Evolutionary conservation across 1,284 basidiomycete species (phyloP).

Genomic region (Tetrapyrgos nigripes): DNA sequence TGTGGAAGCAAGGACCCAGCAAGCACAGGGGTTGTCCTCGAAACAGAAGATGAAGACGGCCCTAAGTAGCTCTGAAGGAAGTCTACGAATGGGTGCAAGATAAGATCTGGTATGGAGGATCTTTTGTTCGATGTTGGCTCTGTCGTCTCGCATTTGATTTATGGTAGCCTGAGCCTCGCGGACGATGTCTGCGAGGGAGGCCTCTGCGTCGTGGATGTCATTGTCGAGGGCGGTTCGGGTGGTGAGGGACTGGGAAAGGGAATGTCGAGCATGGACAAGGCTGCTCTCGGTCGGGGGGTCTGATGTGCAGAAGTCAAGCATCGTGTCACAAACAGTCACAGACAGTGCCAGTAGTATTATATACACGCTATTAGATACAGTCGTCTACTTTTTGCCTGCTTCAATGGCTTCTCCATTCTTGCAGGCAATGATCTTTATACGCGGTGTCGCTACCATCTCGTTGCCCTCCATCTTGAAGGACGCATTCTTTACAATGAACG

Average conservation of each 20-base stretch:
- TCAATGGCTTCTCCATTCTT: slow-evolving; percentile 90
- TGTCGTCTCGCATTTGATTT: slow-evolving; percentile 56
- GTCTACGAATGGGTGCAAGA: slow-evolving; percentile 63
- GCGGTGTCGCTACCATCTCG: slow-evolving; percentile 75
- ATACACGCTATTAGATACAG: not conserved
- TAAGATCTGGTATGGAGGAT: slow-evolving; percentile 41
- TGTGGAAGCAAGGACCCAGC: slow-evolving; percentile 73
- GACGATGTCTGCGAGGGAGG: slow-evolving; percentile 61
- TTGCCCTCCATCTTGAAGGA: slow-evolving; percentile 95
- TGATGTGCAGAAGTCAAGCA: slow-evolving; percentile 30
- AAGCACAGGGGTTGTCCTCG: slow-evolving; percentile 68
- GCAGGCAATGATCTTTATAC: slow-evolving; percentile 96
- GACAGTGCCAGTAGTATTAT: not conserved
- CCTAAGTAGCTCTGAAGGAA: slow-evolving; percentile 70
- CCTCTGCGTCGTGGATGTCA: slow-evolving; percentile 54
- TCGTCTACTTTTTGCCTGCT: slow-evolving; percentile 23
- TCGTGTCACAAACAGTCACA: not conserved
- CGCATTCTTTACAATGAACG: slow-evolving; percentile 92
- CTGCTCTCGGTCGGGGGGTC: slow-evolving; percentile 63
- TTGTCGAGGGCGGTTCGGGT: slow-evolving; percentile 40
- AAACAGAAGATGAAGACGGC: slow-evolving; percentile 72
- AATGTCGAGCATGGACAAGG: slow-evolving; percentile 53
- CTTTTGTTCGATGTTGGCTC: slow-evolving; percentile 50
- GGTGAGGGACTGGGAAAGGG: slow-evolving; percentile 41
- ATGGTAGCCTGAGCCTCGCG: slow-evolving; percentile 58